Evolutionary conservation across 2,329 filamentous ascomycete species (phyloP).

Genomic region (Phoma herbarum): DNA sequence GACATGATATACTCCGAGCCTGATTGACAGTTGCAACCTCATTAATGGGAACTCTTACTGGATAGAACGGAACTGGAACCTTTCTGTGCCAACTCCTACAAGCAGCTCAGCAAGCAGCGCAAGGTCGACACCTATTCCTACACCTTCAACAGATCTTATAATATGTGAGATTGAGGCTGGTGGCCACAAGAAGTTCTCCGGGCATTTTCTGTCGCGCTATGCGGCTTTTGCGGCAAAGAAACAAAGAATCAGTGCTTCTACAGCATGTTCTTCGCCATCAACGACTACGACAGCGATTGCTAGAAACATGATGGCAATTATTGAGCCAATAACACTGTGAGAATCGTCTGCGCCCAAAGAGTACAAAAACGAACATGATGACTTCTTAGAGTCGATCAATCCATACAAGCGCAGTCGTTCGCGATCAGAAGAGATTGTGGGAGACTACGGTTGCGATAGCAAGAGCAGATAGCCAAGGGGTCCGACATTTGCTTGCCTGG

Average conservation of each 20-base stretch:
- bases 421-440: too few species aligned
- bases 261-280: not conserved
- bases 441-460: not conserved
- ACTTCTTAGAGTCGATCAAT: too few species aligned
- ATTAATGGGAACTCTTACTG: not conserved
- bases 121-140: not conserved
- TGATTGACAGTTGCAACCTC: not conserved
- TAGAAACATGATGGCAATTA: slow-evolving; percentile 1
- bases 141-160: not conserved
- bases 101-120: not conserved
- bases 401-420: too few species aligned
- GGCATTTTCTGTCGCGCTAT: not conserved
- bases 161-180: not conserved
- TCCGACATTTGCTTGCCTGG: not conserved
- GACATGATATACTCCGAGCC: not conserved
- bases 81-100: not conserved
- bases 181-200: not conserved
- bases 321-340: not conserved
- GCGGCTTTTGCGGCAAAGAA: not conserved
- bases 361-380: not conserved
- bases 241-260: not conserved
- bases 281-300: slow-evolving; percentile 2
- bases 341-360: not conserved
- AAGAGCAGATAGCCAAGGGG: not conserved
- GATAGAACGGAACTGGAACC: not conserved